Base-by-base conservation (phyloP, 2,329 filamentous ascomycete genomes). In the Fusarium hostae region DNA sequence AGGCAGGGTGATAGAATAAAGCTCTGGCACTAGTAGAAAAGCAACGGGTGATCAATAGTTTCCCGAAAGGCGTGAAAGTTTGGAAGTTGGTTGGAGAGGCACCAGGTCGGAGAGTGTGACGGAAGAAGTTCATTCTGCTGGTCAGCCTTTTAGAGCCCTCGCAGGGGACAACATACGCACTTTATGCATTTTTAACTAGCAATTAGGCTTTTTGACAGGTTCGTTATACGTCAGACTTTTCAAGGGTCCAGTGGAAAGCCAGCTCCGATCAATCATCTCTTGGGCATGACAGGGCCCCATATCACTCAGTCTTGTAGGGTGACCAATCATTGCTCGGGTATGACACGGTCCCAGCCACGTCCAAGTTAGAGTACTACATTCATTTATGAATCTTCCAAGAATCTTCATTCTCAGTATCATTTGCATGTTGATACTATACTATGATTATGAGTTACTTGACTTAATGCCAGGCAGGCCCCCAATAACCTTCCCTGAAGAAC, bases 381-480 rank as follows among this genome's bases (percentile, higher is more conserved):
- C 18, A n/a, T 0, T 6, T 9, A 7, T 26, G 18, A 28, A 28
- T 0, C 3, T 18, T 18, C 20, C 0, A 9, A 2, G 18, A 28
- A 10, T 12, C 11, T n/a, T 13, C 0, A n/a, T 7, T 15, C 10
- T 28, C 8, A 20, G 24, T 20, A 9, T 13, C 3, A 20, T 6
- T 22, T 4, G 5, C 11, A 20, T 8, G 3, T 6, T 8, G 6
- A 9, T 7, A 3, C 20, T 26, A 9, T 4, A 10, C 4, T 2
- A 11, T 41, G 16, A 20, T 13, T 7, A 18, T 18, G 10, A 20
- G 12, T 3, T 3, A 8, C 11, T 9, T 45, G 9, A 2, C 8
- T 10, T 2, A 18, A 20, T 20, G 11, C 20, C 11, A 26, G 13
- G 24, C 13, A 44, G 43, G 11, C 16, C 2, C 13, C 18, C 26